phyloP scores from a whole-genome alignment of 306 rosid species.

The Gillenia trifoliata region DNA sequence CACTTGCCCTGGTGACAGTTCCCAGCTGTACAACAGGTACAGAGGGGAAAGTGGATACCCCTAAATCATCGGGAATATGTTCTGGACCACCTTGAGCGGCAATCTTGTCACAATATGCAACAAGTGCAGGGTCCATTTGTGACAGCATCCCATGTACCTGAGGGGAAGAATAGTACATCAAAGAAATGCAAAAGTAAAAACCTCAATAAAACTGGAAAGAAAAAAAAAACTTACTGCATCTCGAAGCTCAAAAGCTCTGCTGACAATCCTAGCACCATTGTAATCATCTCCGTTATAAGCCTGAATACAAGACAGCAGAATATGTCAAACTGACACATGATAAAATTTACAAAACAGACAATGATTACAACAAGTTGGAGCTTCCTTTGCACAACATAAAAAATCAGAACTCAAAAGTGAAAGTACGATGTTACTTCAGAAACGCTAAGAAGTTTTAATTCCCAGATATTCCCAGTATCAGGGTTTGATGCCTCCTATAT shows the following conservation, averaged over 20 bases:
- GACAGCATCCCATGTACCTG: slow-evolving; percentile 97
- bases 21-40: slow-evolving; percentile 81
- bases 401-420: not conserved
- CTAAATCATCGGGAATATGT: slow-evolving; percentile 61
- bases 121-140: slow-evolving; percentile 94
- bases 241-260: slow-evolving; percentile 89
- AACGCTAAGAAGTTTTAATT: no score
- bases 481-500: no score
- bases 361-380: not conserved
- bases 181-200: not conserved
- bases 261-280: slow-evolving; percentile 88
- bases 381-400: not conserved
- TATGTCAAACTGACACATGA: slow-evolving; percentile 21
- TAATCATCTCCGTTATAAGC: slow-evolving; percentile 89
- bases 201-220: slow-evolving; percentile 15
- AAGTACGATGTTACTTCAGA: not conserved
- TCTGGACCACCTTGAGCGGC: slow-evolving; percentile 85
- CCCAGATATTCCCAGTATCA: not conserved
- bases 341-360: not conserved
- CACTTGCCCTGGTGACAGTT: slow-evolving; percentile 65
- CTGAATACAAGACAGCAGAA: slow-evolving; percentile 42
- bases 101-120: slow-evolving; percentile 82
- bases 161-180: not conserved
- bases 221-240: slow-evolving; percentile 59
- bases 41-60: slow-evolving; percentile 53